A percentile compares a stretch with the other conserved stretches of the same genome.
Conservation (phyloP, 1,284 basidiomycete species). For the Trichosporon sp. region DNA sequence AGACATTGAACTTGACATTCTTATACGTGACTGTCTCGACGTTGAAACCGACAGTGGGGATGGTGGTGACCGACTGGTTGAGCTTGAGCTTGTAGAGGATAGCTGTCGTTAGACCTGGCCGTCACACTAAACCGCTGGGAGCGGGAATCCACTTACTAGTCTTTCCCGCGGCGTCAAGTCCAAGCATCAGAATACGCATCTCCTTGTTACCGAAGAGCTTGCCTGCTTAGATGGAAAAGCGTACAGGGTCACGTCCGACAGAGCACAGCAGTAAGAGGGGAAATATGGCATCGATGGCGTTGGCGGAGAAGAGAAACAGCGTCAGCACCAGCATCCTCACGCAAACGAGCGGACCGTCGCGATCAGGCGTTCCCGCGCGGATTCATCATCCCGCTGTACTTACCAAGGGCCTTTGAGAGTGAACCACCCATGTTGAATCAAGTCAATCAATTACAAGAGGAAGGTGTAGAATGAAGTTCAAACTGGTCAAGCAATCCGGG, state of each 20-base stretch:
- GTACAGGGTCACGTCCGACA: neutral
- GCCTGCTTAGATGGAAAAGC: conserved; percentile 30
- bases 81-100: conserved; percentile 99
- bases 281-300: neutral
- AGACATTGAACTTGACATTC: conserved; percentile 99
- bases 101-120: conserved; percentile 59
- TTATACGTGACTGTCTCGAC: conserved; percentile 99
- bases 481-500: neutral
- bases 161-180: conserved; percentile 92
- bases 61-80: conserved; percentile 97
- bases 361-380: neutral
- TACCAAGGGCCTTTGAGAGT: conserved; percentile 47
- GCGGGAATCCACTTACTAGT: conserved; percentile 66
- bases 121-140: conserved; percentile 82
- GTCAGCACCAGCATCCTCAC: conserved; percentile 4
- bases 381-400: conserved; percentile 12
- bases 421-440: conserved; percentile 50
- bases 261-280: neutral
- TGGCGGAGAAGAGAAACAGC: neutral
- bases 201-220: conserved; percentile 61
- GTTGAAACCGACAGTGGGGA: conserved; percentile 88
- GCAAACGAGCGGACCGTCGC: neutral
- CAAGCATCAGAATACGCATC: conserved; percentile 67
- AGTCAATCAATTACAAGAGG: neutral
- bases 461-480: neutral